Conservation (phyloP, 176 grass and related monocot genomes). For the Thinopyrum elongatum region DNA sequence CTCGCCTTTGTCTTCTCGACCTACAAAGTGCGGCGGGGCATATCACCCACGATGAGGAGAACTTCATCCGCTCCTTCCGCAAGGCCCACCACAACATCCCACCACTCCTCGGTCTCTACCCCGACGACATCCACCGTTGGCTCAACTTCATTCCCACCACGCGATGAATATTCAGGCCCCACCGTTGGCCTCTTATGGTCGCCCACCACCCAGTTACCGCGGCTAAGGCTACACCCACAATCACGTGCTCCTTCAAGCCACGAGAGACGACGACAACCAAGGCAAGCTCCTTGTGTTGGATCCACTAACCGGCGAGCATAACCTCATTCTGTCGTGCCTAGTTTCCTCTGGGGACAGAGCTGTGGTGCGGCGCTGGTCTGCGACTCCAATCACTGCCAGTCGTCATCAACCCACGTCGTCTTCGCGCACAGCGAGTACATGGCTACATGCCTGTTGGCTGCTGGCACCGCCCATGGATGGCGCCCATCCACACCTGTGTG, state of each 20-base stretch:
- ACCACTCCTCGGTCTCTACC: neutral
- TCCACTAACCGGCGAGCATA: neutral
- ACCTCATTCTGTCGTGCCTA: neutral
- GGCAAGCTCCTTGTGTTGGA: neutral
- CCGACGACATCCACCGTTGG: neutral
- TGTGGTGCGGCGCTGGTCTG: neutral
- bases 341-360: neutral
- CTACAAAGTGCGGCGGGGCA: neutral
- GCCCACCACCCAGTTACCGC: too few species aligned
- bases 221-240: neutral
- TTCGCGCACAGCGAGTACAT: neutral
- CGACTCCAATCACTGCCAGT: neutral
- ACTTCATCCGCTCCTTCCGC: neutral
- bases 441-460: neutral
- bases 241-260: neutral
- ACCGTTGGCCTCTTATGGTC: neutral
- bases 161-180: neutral
- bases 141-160: neutral
- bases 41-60: neutral
- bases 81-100: neutral
- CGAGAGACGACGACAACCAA: neutral
- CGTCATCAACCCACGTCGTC: neutral
- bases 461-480: too few species aligned
- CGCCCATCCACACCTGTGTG: too few species aligned
- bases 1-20: neutral